These are phyloP conservation scores for Staphylotrichum tortipilum DNA, from an alignment of 495 filamentous ascomycete species.

Conservation along the genomic window DNA sequence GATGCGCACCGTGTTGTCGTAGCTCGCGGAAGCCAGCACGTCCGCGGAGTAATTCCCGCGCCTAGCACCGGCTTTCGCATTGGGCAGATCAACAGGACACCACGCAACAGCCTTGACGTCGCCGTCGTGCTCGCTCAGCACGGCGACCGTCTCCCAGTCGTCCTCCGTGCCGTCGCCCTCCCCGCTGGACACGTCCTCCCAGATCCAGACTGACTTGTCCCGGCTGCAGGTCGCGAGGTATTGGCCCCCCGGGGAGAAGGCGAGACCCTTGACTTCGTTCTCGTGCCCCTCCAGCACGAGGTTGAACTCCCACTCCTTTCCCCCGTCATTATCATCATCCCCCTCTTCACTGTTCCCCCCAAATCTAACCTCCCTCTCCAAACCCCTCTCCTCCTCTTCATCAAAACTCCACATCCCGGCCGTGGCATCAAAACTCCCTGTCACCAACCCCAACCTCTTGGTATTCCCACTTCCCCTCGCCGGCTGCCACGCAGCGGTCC, in stretches of 20 bases:
- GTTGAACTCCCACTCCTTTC: conserved; percentile 80
- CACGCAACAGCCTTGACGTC: conserved; percentile 92
- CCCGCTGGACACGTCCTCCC: conserved; percentile 67
- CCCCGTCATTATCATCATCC: conserved; percentile 33
- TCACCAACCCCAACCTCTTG: conserved; percentile 60
- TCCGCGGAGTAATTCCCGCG: conserved; percentile 38
- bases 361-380: conserved; percentile 11
- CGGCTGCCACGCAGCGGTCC: conserved; percentile 79
- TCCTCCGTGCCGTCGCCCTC: conserved; percentile 55
- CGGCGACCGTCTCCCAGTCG: conserved; percentile 92
- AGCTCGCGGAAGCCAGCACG: conserved; percentile 74
- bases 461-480: neutral
- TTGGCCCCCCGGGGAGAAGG: conserved; percentile 71
- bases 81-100: conserved; percentile 54
- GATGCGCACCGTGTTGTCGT: conserved; percentile 83
- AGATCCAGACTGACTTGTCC: conserved; percentile 97
- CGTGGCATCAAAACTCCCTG: conserved; percentile 82
- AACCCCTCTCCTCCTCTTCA: conserved; percentile 15
- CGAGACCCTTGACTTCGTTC: conserved; percentile 79
- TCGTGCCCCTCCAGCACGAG: conserved; percentile 90
- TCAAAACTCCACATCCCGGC: conserved; percentile 80
- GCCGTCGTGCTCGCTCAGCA: conserved; percentile 84
- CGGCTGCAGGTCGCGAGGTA: conserved; percentile 81
- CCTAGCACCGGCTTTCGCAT: conserved; percentile 14
- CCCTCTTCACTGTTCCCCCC: conserved; percentile 2